phyloP scores from a whole-genome alignment of 495 filamentous ascomycete species.

The Aspergillus sclerotioniger region DNA sequence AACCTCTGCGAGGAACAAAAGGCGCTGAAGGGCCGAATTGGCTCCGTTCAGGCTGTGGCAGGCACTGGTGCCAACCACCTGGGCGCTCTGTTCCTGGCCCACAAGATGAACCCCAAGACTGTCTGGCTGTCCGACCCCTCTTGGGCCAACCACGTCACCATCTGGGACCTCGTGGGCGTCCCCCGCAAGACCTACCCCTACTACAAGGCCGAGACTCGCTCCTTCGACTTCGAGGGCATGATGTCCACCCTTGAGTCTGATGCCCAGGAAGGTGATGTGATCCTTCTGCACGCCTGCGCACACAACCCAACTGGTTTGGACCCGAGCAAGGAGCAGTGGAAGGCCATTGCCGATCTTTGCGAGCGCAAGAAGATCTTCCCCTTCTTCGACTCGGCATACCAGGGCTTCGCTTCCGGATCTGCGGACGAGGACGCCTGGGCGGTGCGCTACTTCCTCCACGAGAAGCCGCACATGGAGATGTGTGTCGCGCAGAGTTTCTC shows the following conservation, averaged over 20 bases:
- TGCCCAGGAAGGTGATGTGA: slow-evolving; percentile 41
- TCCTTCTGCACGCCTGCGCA: slow-evolving; percentile 54
- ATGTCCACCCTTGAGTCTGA: slow-evolving; percentile 44
- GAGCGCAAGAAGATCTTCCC: slow-evolving; percentile 52
- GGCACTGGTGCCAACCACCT: slow-evolving; percentile 90
- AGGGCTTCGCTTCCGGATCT: slow-evolving; percentile 56
- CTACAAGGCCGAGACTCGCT: slow-evolving; percentile 43
- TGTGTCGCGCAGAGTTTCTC: slow-evolving; percentile 53
- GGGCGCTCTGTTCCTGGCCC: slow-evolving; percentile 78
- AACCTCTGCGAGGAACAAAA: slow-evolving; percentile 24
- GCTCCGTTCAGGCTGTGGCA: slow-evolving; percentile 73
- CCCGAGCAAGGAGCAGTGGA: slow-evolving; percentile 53
- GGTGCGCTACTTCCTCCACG: slow-evolving; percentile 51
- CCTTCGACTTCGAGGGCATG: slow-evolving; percentile 48
- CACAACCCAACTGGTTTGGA: slow-evolving; percentile 58
- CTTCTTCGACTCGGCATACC: slow-evolving; percentile 57
- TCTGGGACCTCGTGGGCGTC: slow-evolving; percentile 46
- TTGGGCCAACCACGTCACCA: slow-evolving; percentile 50
- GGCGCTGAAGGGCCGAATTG: slow-evolving; percentile 37
- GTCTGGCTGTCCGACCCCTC: slow-evolving; percentile 51
- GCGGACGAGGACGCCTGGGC: slow-evolving; percentile 54
- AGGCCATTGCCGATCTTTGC: slow-evolving; percentile 48
- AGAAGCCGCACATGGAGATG: slow-evolving; percentile 49
- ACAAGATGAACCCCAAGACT: slow-evolving; percentile 43
- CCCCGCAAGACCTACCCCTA: slow-evolving; percentile 49